These are phyloP conservation scores for Trichoderma lentiforme DNA, from an alignment of 2,329 filamentous ascomycete genomes.

Conservation along the genomic window DNA sequence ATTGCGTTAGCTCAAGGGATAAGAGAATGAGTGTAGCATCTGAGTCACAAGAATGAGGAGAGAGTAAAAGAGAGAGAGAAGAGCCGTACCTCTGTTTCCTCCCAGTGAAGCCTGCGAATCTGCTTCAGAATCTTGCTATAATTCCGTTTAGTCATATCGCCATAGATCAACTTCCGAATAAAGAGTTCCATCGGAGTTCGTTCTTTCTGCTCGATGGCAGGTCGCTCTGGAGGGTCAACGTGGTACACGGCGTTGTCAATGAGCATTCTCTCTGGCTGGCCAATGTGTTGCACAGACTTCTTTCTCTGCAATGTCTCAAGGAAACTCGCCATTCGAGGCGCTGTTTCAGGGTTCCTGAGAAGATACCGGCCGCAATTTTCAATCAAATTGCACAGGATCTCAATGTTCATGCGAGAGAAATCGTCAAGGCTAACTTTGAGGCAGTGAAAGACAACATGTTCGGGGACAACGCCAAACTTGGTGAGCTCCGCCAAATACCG, in stretches of 20 bases:
- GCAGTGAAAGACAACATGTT: constrained; percentile 98
- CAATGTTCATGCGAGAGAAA: constrained; percentile 98
- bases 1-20: not conserved
- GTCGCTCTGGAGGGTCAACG: constrained; percentile 89
- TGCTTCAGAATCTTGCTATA: constrained; percentile 93
- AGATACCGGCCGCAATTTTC: constrained; percentile 96
- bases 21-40: not conserved
- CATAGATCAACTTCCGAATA: constrained; percentile 86
- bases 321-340: constrained; percentile 89
- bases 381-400: constrained; percentile 92
- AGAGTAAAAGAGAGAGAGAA: not conserved
- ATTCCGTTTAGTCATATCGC: constrained; percentile 90
- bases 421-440: constrained; percentile 96
- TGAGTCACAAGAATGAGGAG: not conserved
- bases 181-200: constrained; percentile 90
- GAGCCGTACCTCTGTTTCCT: constrained; percentile 69
- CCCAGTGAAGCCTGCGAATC: constrained; percentile 94
- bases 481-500: constrained; percentile 97
- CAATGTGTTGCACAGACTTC: constrained; percentile 91
- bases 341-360: constrained; percentile 86
- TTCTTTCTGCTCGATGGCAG: constrained; percentile 95
- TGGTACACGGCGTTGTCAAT: constrained; percentile 99
- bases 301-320: constrained; percentile 93
- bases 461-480: constrained; percentile 95
- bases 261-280: constrained; percentile 94